A percentile compares a stretch with the other conserved stretches of the same genome.
phyloP scores from a whole-genome alignment of 345 rosid genomes.

The Limnanthes douglasii region DNA sequence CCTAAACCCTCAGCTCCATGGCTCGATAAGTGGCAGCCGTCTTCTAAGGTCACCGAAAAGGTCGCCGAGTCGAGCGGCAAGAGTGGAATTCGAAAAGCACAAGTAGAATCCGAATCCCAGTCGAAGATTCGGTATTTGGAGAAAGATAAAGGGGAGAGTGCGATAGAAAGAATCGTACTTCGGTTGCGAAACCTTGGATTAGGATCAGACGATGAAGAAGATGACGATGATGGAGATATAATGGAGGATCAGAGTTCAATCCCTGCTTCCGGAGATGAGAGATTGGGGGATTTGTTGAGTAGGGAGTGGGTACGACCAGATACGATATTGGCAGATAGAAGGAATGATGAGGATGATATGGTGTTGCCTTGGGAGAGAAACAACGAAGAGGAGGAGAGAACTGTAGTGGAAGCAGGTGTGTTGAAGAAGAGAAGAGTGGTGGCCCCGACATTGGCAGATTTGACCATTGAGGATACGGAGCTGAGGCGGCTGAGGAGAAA shows the following conservation, averaged over 20 bases:
- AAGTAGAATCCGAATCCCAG: slow-evolving; percentile 8
- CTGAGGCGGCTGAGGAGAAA: slow-evolving; percentile 58
- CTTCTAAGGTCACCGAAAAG: slow-evolving; percentile 11
- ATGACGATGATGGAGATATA: slow-evolving; percentile 17
- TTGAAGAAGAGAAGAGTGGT: slow-evolving; percentile 30
- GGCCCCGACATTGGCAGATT: slow-evolving; percentile 84
- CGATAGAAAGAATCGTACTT: slow-evolving; percentile 76
- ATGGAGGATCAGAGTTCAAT: slow-evolving; percentile 6
- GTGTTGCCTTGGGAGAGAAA: slow-evolving; percentile 54
- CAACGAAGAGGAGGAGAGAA: slow-evolving; percentile 24
- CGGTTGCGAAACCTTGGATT: slow-evolving; percentile 71
- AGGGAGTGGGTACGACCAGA: slow-evolving; percentile 92
- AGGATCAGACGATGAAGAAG: slow-evolving; percentile 55
- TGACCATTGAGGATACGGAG: slow-evolving; percentile 84
- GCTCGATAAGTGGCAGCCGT: slow-evolving; percentile 32
- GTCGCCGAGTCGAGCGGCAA: slow-evolving; percentile 5
- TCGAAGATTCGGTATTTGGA: slow-evolving; percentile 14
- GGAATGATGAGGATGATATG: slow-evolving; percentile 20
- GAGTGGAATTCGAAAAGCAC: slow-evolving; percentile 12
- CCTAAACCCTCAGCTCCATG: slow-evolving; percentile 31
- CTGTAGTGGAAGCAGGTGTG: slow-evolving; percentile 14
- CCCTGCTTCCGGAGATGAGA: slow-evolving; percentile 65
- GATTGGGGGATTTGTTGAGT: slow-evolving; percentile 55
- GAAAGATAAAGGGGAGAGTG: slow-evolving; percentile 40
- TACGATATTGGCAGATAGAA: slow-evolving; percentile 29